phyloP scores from a whole-genome alignment of 352 stramenopile genomes.

The Phytopythium delawarense region DNA sequence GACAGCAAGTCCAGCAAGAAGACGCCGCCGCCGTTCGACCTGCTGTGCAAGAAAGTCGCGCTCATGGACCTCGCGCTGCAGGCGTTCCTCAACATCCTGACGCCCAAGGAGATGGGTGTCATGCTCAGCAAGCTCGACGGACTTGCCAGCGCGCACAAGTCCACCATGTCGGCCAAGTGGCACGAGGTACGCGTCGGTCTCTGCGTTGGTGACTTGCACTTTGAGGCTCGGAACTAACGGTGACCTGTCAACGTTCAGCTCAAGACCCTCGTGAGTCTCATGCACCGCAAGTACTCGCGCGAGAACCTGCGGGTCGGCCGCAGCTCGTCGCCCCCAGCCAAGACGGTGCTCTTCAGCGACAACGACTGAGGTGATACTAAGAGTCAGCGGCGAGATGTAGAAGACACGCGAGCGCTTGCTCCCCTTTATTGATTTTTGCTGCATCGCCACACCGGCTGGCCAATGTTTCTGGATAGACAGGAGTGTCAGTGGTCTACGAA shows the following conservation, averaged over 20 bases:
- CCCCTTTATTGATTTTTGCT: slow-evolving; percentile 4
- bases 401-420: neutral
- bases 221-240: neutral
- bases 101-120: slow-evolving; percentile 59
- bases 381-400: neutral
- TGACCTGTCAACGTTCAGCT: slow-evolving; percentile 21
- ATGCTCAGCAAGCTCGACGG: slow-evolving; percentile 71
- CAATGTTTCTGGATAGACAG: neutral
- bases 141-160: slow-evolving; percentile 68
- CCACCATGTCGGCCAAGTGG: slow-evolving; percentile 79
- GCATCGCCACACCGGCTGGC: neutral
- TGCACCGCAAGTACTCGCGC: slow-evolving; percentile 82
- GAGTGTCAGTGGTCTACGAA: neutral
- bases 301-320: slow-evolving; percentile 70
- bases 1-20: slow-evolving; percentile 28
- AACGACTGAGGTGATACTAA: slow-evolving; percentile 11
- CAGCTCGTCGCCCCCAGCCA: slow-evolving; percentile 30
- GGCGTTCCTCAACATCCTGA: slow-evolving; percentile 72
- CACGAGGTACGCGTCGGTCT: slow-evolving; percentile 41
- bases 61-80: slow-evolving; percentile 82
- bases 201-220: neutral
- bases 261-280: slow-evolving; percentile 81
- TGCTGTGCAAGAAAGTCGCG: slow-evolving; percentile 79
- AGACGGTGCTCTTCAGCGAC: slow-evolving; percentile 41
- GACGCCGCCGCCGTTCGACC: slow-evolving; percentile 49